Evolutionary conservation across 495 filamentous ascomycete species (phyloP).

Genomic region (Xylona heveae): DNA sequence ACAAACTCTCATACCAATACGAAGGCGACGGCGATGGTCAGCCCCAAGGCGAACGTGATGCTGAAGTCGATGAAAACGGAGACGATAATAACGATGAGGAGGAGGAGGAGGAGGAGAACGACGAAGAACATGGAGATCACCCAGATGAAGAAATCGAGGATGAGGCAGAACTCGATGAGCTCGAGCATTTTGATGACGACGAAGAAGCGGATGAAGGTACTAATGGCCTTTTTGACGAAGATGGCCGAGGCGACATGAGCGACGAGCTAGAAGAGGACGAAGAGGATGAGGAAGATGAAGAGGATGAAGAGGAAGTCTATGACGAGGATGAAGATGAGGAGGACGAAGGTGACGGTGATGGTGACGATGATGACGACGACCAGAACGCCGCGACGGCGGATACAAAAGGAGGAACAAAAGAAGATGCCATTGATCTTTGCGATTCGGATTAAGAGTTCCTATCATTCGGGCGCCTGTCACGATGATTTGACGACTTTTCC

Average conservation of each 20-base stretch:
- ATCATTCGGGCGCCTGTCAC: too few relatives aligned
- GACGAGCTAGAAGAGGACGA: slow-evolving; percentile 19
- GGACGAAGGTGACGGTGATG: too few relatives aligned
- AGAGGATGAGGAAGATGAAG: slow-evolving; percentile 23
- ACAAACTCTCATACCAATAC: too few relatives aligned
- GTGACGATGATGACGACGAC: too few relatives aligned
- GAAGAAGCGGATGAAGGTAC: too few relatives aligned
- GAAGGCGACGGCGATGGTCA: too few relatives aligned
- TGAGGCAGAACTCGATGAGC: slow-evolving; percentile 7
- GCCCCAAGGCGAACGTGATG: neutral
- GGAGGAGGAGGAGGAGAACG: slow-evolving; percentile 25
- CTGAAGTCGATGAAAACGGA: slow-evolving; percentile 11
- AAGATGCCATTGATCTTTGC: too few relatives aligned
- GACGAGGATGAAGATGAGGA: slow-evolving; percentile 10
- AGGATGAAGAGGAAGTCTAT: slow-evolving; percentile 28
- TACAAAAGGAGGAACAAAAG: too few relatives aligned
- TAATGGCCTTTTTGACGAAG: neutral
- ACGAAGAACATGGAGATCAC: slow-evolving; percentile 25
- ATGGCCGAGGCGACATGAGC: neutral
- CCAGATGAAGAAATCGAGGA: slow-evolving; percentile 12
- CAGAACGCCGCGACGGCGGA: too few relatives aligned
- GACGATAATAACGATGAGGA: slow-evolving; percentile 17
- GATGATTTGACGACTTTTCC: too few relatives aligned
- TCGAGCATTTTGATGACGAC: neutral
- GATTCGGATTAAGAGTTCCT: too few relatives aligned